A percentile compares a stretch with the other conserved stretches of the same genome.
Evolutionary conservation across 345 rosid species (phyloP).

Genomic region (Gossypium australe): DNA sequence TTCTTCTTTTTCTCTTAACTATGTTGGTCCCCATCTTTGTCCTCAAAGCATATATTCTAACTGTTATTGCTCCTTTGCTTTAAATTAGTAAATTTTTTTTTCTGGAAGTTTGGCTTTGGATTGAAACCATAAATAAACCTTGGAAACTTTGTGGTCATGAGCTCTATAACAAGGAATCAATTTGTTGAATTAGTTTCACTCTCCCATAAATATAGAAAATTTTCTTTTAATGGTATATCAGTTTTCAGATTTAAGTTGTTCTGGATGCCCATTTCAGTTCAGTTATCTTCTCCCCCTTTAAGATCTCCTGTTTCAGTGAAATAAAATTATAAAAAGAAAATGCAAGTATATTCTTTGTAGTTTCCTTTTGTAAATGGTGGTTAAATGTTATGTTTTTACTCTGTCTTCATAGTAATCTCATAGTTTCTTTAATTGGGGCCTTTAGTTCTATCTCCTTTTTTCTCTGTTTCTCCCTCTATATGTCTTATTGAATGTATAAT

Average conservation of each 20-base stretch:
- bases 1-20: slow-evolving; percentile 11
- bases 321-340: background rate
- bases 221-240: background rate
- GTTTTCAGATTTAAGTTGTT: background rate
- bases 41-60: slow-evolving; percentile 5
- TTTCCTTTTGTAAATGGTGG: background rate
- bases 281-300: background rate
- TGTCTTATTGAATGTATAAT: background rate
- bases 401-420: background rate
- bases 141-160: background rate
- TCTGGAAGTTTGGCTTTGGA: slow-evolving; percentile 5
- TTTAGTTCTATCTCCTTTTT: slow-evolving; percentile 8
- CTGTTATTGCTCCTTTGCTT: slow-evolving; percentile 14
- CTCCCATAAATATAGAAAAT: background rate
- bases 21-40: background rate
- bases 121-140: background rate
- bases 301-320: background rate
- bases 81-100: slow-evolving; percentile 5
- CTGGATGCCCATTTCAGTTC: background rate
- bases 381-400: background rate
- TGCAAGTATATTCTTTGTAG: background rate
- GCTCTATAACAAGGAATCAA: slow-evolving; percentile 5
- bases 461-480: background rate
- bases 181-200: slow-evolving; percentile 10
- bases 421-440: slow-evolving; percentile 12